These are phyloP conservation scores for Carex sylvatica DNA, from an alignment of 202 grass and related monocot genomes.

Conservation along the genomic window DNA sequence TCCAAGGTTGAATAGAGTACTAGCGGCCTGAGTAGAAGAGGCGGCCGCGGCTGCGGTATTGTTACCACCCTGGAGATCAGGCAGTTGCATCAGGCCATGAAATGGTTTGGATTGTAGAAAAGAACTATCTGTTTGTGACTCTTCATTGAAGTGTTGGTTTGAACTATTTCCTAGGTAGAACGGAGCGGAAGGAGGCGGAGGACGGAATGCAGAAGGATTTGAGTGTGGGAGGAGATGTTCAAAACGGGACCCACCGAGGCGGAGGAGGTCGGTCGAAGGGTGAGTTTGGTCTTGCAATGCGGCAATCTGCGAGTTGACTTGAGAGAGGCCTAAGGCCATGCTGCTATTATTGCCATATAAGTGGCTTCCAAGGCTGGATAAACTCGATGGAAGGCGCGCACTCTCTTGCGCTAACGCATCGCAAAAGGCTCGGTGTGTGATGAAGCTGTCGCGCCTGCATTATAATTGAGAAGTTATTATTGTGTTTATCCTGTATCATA, in stretches of 20 bases:
- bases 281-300: slow-evolving; percentile 56
- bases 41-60: neutral
- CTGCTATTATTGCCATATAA: slow-evolving; percentile 69
- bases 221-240: slow-evolving; percentile 66
- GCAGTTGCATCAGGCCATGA: slow-evolving; percentile 85
- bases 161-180: slow-evolving; percentile 43
- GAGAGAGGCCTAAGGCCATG: slow-evolving; percentile 70
- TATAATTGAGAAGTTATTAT: neutral
- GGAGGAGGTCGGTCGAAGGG: slow-evolving; percentile 60
- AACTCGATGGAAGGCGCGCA: slow-evolving; percentile 66
- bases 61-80: slow-evolving; percentile 67
- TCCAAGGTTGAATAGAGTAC: slow-evolving; percentile 60
- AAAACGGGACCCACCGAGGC: slow-evolving; percentile 53
- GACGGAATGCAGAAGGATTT: slow-evolving; percentile 51
- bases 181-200: slow-evolving; percentile 35
- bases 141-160: slow-evolving; percentile 54
- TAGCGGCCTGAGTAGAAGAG: slow-evolving; percentile 15
- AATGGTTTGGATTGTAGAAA: slow-evolving; percentile 70
- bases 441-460: slow-evolving; percentile 95
- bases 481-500: neutral
- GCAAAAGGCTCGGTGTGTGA: slow-evolving; percentile 93
- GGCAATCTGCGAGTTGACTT: slow-evolving; percentile 62
- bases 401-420: slow-evolving; percentile 88
- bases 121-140: slow-evolving; percentile 27
- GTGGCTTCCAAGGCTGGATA: slow-evolving; percentile 55